These are phyloP conservation scores for Erodium texanum DNA, from an alignment of 441 rosid genomes.

Conservation along the genomic window DNA sequence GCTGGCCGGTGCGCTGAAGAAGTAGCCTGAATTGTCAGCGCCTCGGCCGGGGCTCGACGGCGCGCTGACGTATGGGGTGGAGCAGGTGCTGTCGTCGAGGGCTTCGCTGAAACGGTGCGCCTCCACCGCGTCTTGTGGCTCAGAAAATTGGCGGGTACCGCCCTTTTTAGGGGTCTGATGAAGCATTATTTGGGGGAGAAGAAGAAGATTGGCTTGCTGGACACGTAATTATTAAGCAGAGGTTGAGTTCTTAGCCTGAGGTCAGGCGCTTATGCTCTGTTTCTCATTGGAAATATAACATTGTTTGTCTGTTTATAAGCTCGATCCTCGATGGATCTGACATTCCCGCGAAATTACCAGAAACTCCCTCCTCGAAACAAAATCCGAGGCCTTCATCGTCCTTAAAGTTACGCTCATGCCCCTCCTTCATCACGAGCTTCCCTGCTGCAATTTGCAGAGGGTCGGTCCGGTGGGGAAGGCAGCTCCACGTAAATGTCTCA, in stretches of 20 bases:
- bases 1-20: slow-evolving; percentile 35
- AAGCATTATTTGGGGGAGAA: slow-evolving; percentile 12
- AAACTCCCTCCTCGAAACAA: no score
- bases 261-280: neutral
- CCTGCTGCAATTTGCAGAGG: no score
- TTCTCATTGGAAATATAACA: no score
- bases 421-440: no score
- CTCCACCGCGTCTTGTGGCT: neutral
- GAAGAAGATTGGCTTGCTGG: neutral
- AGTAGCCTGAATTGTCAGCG: slow-evolving; percentile 14
- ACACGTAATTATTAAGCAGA: neutral
- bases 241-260: neutral
- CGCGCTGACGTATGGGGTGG: slow-evolving; percentile 34
- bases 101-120: slow-evolving; percentile 26
- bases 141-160: slow-evolving; percentile 7
- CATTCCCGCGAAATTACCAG: no score
- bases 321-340: no score
- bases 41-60: slow-evolving; percentile 34
- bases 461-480: no score
- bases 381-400: no score
- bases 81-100: slow-evolving; percentile 22
- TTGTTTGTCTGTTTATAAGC: no score
- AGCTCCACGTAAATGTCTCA: no score
- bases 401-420: no score
- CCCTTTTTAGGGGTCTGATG: slow-evolving; percentile 10